These are phyloP conservation scores for Sphagnum contortum DNA, from an alignment of 225 moss, liverwort and hornwort genomes.

Conservation along the genomic window DNA sequence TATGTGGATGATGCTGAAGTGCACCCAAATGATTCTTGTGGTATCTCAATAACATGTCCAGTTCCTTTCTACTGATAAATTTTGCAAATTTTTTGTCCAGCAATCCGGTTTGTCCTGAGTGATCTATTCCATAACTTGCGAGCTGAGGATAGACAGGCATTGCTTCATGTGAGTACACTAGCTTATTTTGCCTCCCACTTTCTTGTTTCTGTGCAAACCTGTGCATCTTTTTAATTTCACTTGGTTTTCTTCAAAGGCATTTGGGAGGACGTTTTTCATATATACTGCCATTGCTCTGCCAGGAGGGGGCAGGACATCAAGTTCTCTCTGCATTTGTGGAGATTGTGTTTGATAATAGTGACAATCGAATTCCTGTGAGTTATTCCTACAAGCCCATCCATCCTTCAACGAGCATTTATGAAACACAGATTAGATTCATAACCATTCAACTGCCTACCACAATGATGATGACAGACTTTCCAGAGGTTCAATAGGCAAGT, in stretches of 20 bases:
- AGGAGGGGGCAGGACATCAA: conserved; percentile 94
- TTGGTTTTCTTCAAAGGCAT: not conserved
- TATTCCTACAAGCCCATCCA: not conserved
- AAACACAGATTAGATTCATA: no score
- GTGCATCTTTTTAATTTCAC: not conserved
- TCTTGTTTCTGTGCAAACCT: not conserved
- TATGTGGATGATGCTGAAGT: no score
- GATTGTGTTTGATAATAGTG: conserved; percentile 91
- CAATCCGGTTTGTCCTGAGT: conserved; percentile 89
- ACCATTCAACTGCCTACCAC: no score
- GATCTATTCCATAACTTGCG: conserved; percentile 90
- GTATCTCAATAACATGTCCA: not conserved
- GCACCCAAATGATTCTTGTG: no score
- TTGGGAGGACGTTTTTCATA: not conserved
- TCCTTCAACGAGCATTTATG: no score
- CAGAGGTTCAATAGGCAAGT: not conserved
- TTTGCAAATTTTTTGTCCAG: conserved; percentile 18
- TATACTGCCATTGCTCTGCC: conserved; percentile 8
- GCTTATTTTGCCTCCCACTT: not conserved
- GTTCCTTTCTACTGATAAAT: no score
- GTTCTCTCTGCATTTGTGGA: conserved; percentile 94
- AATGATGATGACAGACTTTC: no score
- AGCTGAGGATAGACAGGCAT: conserved; percentile 88
- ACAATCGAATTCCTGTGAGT: conserved; percentile 88
- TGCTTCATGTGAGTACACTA: conserved; percentile 63